Base-by-base conservation (phyloP, 352 stramenopile genomes). In the Blastocystis sp. region DNA sequence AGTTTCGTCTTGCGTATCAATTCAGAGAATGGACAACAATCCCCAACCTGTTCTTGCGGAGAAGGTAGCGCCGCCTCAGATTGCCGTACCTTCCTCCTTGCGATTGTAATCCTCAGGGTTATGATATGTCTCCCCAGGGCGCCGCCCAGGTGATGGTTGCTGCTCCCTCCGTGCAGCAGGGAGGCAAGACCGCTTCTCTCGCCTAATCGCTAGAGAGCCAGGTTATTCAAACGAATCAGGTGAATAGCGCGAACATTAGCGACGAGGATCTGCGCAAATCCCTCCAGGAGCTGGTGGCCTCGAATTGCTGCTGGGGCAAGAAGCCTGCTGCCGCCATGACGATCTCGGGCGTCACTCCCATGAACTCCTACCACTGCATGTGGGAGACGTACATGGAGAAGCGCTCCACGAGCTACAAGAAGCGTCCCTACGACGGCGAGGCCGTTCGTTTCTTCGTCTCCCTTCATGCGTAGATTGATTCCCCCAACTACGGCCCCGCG, bases 381-480 rank as follows among this genome's bases (percentile, higher is more conserved):
- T 69, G 62, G 62, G 62, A 69, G 40, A 69, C 7, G 7, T 69
- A 17, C 62, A 69, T 45, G 28, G 62, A 69, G 40, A 69, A 40
- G 28, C 62, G 62, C 7, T 69, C 62, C 7, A 69, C 62, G 28
- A 45, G 28, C 14, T 69, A 45, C 28, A 69, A 40, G 28, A 45
- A 14, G 7, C 28, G 40, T 40, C 62, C 62, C 40, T 69, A 69
- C 40, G 14, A 45, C 7, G 62, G 62, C 40, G 28, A 69, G 7
- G 0, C 7, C 1, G 62, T 88, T 64, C 3, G 2, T 5, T 45
- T 77, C 23, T 62, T 10, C 10, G 2, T 56, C 2, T 28, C 5
- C 38, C 0, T 70, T 48, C 21, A 84, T 41, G 21, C 2, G 19
- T 64, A 84, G 78, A 59, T 69, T 14, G 62, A 69, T 69, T 45